phyloP scores from a whole-genome alignment of 1,284 basidiomycete species.

The Boletus mariae region DNA sequence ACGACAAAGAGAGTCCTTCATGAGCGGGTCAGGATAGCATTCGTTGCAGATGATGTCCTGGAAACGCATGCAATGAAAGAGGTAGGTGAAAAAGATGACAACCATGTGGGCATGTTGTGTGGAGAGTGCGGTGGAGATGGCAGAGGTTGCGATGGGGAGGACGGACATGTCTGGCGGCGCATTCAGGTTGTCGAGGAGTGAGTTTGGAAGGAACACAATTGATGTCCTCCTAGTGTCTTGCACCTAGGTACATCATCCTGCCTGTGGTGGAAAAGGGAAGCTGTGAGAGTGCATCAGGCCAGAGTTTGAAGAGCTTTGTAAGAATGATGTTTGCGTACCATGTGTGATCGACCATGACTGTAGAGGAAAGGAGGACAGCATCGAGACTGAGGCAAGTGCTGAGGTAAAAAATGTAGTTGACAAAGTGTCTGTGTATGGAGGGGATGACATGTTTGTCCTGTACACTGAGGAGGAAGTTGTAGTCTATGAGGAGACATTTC shows the following conservation, averaged over 20 bases:
- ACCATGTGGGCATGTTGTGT: background rate
- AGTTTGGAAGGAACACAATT: constrained; percentile 1
- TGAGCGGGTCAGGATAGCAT: background rate
- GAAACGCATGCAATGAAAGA: background rate
- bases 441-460: background rate
- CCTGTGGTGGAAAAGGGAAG: constrained; percentile 7
- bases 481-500: background rate
- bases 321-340: constrained; percentile 5
- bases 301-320: background rate
- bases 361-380: background rate
- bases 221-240: constrained; percentile 1
- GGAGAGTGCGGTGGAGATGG: background rate
- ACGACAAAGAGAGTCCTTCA: accelerated
- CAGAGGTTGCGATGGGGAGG: background rate
- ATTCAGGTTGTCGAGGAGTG: background rate
- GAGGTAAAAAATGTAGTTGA: constrained; percentile 4
- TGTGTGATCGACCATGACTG: background rate
- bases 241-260: constrained; percentile 3
- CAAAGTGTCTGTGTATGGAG: background rate
- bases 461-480: background rate
- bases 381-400: background rate
- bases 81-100: constrained; percentile 1
- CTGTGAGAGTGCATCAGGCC: background rate
- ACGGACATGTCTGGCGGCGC: background rate
- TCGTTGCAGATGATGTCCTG: constrained; percentile 1